These are phyloP conservation scores for Hypoxylon sp. DNA, from an alignment of 2,329 filamentous ascomycete species.

Conservation along the genomic window DNA sequence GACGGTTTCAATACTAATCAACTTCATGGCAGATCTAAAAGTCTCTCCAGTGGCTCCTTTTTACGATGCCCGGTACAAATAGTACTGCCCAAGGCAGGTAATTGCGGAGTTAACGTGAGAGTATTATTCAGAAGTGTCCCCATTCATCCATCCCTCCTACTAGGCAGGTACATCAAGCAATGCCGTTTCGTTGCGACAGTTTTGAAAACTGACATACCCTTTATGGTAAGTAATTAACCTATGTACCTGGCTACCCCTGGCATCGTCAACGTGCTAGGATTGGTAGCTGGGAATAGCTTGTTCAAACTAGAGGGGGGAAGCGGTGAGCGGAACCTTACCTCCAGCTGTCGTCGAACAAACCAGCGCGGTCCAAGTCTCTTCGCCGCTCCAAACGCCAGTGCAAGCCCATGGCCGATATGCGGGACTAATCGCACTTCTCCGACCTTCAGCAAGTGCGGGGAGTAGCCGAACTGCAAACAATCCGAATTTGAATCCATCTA, in stretches of 20 bases:
- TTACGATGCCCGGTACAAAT: slow-evolving; percentile 1
- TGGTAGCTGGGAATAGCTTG: slow-evolving; percentile 38
- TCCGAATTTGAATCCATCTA: slow-evolving; percentile 23
- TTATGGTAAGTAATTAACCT: slow-evolving; percentile 21
- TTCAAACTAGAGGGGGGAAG: slow-evolving; percentile 36
- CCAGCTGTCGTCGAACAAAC: slow-evolving; percentile 33
- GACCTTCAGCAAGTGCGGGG: slow-evolving; percentile 47
- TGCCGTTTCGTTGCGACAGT: slow-evolving; percentile 24
- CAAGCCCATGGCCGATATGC: slow-evolving; percentile 42
- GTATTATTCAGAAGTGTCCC: neutral
- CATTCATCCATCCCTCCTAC: neutral
- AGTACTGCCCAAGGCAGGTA: neutral
- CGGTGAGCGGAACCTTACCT: slow-evolving; percentile 42
- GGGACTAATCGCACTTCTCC: slow-evolving; percentile 34
- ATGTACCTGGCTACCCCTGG: slow-evolving; percentile 38
- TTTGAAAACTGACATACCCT: slow-evolving; percentile 25
- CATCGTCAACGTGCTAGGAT: slow-evolving; percentile 30
- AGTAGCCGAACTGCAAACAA: slow-evolving; percentile 41
- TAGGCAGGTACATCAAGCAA: neutral
- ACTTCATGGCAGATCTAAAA: neutral
- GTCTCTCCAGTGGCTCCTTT: neutral
- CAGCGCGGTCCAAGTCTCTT: slow-evolving; percentile 20
- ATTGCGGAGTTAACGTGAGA: slow-evolving; percentile 6
- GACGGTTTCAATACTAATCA: slow-evolving; percentile 18
- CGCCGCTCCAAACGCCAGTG: slow-evolving; percentile 32